Evolutionary conservation across 352 stramenopile genomes (phyloP).

Genomic region (Globisporangium abappressorium): DNA sequence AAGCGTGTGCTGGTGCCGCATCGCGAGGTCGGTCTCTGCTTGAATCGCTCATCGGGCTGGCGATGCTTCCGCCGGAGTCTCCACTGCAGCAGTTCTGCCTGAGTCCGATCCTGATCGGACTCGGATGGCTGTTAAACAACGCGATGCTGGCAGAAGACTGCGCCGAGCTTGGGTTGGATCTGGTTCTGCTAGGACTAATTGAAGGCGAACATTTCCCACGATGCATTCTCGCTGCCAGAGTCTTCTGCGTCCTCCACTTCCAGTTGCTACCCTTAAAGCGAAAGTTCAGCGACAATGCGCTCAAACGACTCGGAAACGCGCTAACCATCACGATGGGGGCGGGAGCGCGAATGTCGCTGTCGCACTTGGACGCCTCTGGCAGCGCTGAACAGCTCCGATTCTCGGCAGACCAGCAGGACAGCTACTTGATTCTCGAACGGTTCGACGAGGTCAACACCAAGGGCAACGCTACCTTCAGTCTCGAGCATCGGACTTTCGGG

Average conservation of each 20-base stretch:
- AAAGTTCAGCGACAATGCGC: not conserved
- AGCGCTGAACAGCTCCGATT: slow-evolving; percentile 4
- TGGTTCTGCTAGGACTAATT: slow-evolving; percentile 10
- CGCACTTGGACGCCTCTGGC: not conserved
- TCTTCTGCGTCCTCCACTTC: slow-evolving; percentile 15
- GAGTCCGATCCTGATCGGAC: slow-evolving; percentile 4
- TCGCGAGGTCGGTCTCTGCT: slow-evolving; percentile 12
- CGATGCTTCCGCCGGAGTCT: slow-evolving; percentile 7
- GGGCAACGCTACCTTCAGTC: not conserved
- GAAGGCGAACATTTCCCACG: not conserved
- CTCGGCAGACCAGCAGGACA: slow-evolving; percentile 13
- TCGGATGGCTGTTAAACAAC: slow-evolving; percentile 15
- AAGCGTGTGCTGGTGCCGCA: not conserved
- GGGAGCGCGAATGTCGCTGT: slow-evolving; percentile 5
- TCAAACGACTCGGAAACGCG: slow-evolving; percentile 12
- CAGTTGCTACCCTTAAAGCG: slow-evolving; percentile 5
- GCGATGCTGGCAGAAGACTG: slow-evolving; percentile 9
- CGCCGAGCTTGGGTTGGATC: slow-evolving; percentile 2
- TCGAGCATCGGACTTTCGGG: not conserved
- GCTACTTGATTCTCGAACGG: slow-evolving; percentile 9
- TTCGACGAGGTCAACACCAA: not conserved
- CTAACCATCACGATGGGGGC: slow-evolving; percentile 12
- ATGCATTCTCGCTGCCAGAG: slow-evolving; percentile 12
- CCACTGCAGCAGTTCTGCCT: slow-evolving; percentile 9
- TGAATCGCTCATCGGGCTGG: slow-evolving; percentile 7